Evolutionary conservation across 371 early-diverging fungal genomes (phyloP).

Genomic region (Lichtheimia ramosa): DNA sequence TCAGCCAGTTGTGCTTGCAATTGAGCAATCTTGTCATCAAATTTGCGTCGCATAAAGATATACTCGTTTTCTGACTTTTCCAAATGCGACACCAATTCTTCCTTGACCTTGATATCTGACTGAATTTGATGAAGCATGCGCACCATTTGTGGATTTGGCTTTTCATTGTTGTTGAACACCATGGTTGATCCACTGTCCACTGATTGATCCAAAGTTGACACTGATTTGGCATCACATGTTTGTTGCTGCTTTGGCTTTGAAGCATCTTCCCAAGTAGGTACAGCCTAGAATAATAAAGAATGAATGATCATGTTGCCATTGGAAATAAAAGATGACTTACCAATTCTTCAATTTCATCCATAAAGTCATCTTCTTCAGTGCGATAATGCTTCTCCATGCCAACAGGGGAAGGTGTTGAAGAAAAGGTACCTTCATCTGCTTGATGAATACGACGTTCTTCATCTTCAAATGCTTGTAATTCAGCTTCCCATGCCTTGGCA

Average conservation of each 20-base stretch:
- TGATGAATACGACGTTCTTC: constrained; percentile 28
- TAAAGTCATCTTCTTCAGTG: constrained; percentile 18
- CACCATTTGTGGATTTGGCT: constrained; percentile 35
- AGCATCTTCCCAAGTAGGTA: constrained; percentile 42
- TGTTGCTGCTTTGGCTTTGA: constrained; percentile 20
- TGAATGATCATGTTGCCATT: neutral
- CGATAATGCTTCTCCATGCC: constrained; percentile 12
- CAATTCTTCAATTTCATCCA: constrained; percentile 37
- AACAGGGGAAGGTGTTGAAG: constrained; percentile 30
- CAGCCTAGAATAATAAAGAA: constrained; percentile 13
- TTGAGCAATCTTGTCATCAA: constrained; percentile 65
- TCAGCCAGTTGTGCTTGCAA: constrained; percentile 59
- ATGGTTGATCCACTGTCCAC: constrained; percentile 5
- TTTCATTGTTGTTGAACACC: neutral
- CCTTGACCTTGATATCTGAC: constrained; percentile 68
- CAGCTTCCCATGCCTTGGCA: constrained; percentile 43
- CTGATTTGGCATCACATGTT: neutral
- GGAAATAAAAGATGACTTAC: constrained; percentile 1
- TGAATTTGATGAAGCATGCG: constrained; percentile 69
- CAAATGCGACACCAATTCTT: constrained; percentile 52
- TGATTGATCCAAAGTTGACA: constrained; percentile 1
- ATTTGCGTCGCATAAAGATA: constrained; percentile 60
- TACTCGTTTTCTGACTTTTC: constrained; percentile 60
- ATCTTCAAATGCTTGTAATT: constrained; percentile 35
- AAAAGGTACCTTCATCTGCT: constrained; percentile 39